Evolutionary conservation across 768 basidiomycete genomes (phyloP).

Genomic region (Lactifluus rugatus): DNA sequence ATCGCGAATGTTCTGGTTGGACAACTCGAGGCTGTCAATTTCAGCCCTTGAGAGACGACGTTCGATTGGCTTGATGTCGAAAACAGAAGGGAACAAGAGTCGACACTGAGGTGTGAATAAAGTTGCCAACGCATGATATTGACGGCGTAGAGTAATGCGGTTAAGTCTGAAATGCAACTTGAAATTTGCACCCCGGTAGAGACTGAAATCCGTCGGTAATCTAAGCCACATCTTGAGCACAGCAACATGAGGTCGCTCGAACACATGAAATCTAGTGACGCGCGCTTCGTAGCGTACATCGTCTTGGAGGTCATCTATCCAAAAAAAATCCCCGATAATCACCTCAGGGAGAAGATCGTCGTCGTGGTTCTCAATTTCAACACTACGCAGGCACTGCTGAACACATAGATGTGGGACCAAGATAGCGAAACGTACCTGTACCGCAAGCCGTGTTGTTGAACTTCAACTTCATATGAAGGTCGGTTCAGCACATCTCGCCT

Average conservation of each 20-base stretch:
- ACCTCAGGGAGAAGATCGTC: conserved; percentile 12
- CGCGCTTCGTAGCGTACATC: conserved; percentile 13
- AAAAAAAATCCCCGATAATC: conserved; percentile 4
- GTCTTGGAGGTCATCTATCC: conserved; percentile 7
- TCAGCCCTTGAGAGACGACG: conserved; percentile 14
- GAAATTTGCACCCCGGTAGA: conserved; percentile 31
- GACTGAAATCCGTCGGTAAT: conserved; percentile 36
- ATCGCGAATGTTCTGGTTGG: conserved; percentile 35
- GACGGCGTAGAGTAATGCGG: conserved; percentile 44
- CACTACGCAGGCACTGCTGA: background rate
- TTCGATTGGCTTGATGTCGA: conserved; percentile 23
- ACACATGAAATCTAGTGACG: background rate
- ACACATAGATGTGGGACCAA: background rate
- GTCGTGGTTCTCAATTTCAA: conserved; percentile 4
- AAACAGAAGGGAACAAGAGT: conserved; percentile 39
- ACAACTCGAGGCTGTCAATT: conserved; percentile 21
- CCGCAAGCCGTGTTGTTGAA: background rate
- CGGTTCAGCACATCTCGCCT: conserved; percentile 3
- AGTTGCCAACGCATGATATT: conserved; percentile 48
- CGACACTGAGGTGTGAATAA: conserved; percentile 33
- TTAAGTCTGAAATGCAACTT: conserved; percentile 46
- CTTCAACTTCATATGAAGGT: background rate
- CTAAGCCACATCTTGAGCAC: conserved; percentile 41
- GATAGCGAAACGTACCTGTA: background rate
- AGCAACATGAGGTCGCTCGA: conserved; percentile 7